Conservation (phyloP, 805 yeast genomes). For the Vanderwaltozyma yarrowii region DNA sequence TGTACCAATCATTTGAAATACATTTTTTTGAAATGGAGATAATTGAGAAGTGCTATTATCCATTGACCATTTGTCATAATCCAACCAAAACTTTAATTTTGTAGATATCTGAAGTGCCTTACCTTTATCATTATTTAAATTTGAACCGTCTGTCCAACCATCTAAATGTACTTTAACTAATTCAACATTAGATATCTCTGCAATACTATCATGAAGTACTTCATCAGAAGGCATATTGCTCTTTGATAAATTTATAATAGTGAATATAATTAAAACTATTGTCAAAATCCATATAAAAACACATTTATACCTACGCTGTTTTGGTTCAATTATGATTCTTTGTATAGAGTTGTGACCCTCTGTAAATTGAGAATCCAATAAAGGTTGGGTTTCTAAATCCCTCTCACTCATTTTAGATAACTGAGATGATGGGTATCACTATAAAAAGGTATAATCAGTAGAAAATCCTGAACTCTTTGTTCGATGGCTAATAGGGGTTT, state of each 20-base stretch:
- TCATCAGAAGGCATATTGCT: slow-evolving; percentile 9
- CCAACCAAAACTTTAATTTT: slow-evolving; percentile 7
- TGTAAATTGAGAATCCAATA: slow-evolving; percentile 3
- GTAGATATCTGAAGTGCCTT: slow-evolving; percentile 13
- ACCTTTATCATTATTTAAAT: slow-evolving; percentile 15
- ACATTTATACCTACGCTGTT: too few relatives aligned
- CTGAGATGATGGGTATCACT: neutral
- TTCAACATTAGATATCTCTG: slow-evolving; percentile 15
- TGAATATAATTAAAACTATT: neutral
- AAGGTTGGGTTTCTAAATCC: slow-evolving; percentile 16
- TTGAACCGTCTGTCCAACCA: slow-evolving; percentile 18
- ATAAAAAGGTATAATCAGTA: neutral
- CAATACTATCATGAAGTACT: slow-evolving; percentile 9
- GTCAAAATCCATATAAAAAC: neutral
- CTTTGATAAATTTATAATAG: neutral
- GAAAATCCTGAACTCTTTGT: too few relatives aligned
- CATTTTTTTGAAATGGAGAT: slow-evolving; percentile 5
- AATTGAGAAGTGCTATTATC: slow-evolving; percentile 4
- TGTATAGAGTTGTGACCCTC: too few relatives aligned
- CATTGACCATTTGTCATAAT: slow-evolving; percentile 12
- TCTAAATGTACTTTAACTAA: slow-evolving; percentile 16
- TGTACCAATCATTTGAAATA: slow-evolving; percentile 11
- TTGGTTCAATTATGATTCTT: too few relatives aligned
- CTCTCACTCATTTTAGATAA: slow-evolving; percentile 1
- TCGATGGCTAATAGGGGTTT: too few relatives aligned